Percentiles rank a stretch among this genome's conserved stretches.
These are phyloP conservation scores for Suhomyces bokatorum DNA, from an alignment of 1,139 yeast genomes.

Conservation along the genomic window DNA sequence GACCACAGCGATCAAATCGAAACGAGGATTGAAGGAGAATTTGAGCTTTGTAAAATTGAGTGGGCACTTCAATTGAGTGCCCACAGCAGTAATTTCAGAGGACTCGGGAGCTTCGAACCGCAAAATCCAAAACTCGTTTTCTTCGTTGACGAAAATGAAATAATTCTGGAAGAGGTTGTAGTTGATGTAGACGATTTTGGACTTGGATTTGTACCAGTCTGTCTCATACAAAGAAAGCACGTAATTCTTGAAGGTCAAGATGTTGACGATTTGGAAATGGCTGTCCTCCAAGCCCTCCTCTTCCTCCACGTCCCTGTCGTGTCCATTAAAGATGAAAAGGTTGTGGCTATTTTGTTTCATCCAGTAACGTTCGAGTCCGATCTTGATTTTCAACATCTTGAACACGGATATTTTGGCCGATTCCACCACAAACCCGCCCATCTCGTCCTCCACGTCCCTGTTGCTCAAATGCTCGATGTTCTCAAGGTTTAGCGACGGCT, in stretches of 20 bases:
- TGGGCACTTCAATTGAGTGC: constrained; percentile 3
- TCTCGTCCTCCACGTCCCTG: constrained; percentile 33
- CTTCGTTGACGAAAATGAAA: constrained; percentile 33
- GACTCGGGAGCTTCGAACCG: constrained; percentile 15
- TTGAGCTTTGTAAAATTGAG: constrained; percentile 1
- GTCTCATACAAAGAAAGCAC: constrained; percentile 29
- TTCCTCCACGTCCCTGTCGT: constrained; percentile 8
- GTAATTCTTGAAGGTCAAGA: constrained; percentile 34
- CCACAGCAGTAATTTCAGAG: constrained; percentile 8
- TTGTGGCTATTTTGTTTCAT: constrained; percentile 42
- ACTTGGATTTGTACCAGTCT: constrained; percentile 30
- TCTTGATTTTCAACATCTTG: constrained; percentile 39
- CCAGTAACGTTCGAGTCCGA: constrained; percentile 38
- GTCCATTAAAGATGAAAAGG: constrained; percentile 33
- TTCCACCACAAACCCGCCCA: constrained; percentile 28
- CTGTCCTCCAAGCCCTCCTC: constrained; percentile 10
- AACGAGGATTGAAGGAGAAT: constrained; percentile 29
- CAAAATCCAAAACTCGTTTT: constrained; percentile 33
- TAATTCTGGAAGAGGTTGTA: constrained; percentile 31
- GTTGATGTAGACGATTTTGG: constrained; percentile 24
- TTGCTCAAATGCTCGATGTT: constrained; percentile 42
- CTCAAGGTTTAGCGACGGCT: constrained; percentile 28
- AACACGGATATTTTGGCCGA: constrained; percentile 32
- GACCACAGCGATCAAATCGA: constrained; percentile 23
- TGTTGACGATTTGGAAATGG: constrained; percentile 37